Base-by-base conservation (phyloP, 768 basidiomycete species). In the Sporobolomyces pararoseus region DNA sequence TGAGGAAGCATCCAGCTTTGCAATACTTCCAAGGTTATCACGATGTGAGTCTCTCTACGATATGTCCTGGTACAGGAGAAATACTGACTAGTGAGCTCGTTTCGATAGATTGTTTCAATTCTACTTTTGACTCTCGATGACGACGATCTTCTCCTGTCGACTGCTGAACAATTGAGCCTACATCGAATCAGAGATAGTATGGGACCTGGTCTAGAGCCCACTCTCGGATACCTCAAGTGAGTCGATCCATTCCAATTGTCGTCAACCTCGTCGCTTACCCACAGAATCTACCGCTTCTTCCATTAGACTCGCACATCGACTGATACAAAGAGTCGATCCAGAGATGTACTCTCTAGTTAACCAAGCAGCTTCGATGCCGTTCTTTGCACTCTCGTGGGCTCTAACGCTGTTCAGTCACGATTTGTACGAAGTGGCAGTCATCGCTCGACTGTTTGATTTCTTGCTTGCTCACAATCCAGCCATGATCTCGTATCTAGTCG, bases 351-450 rank as follows among this genome's bases (percentile, higher is more conserved):
- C 46, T 27, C 74, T 81, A n/a, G 78, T 81, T 0, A 65, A 78
- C 29, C 68, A 76, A 78, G 79, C 79, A 14, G 79, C 80, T 0
- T 79, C 80, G 13, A 74, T 82, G 19, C 82, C 82, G 0, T 82
- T 81, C 77, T 82, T 82, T 66, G 80, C 82, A 0, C 75, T 82
- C 1, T 81, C 81, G 2, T 82, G 81, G 81, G 78, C 81, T 1
- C 71, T 82, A 4, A 81, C 81, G 16, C 73, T 82, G 21, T 80
- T 82, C 71, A 78, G 79, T 7, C 82, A 82, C 77, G 81, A 82
- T 65, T 70, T 81, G 63, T 78, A 81, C 65, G 78, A 77, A 12
- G 70, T 80, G 5, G 71, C 77, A 23, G 77, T 80, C 35, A 75
- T 80, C 32, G 78, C 80, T 31, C 72, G 81, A 25, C 75, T 82